Percentiles rank a stretch among this genome's conserved stretches.
phyloP scores from a whole-genome alignment of 2,329 filamentous ascomycete species.

The Sporothrix curviconia region DNA sequence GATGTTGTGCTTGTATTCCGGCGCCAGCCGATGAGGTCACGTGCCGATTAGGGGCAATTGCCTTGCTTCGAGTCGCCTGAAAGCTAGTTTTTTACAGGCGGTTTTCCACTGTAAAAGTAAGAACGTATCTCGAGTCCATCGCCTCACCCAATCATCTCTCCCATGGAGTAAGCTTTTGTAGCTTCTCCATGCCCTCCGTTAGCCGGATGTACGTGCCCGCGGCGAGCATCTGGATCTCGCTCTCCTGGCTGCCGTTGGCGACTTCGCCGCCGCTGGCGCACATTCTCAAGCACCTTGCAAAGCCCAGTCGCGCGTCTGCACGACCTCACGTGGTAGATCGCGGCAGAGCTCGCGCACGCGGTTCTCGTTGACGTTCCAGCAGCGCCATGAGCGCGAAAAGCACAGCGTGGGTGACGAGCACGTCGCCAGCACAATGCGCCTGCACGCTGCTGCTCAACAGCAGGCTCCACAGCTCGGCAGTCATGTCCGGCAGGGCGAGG shows the following conservation, averaged over 20 bases:
- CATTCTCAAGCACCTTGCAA: slow-evolving; percentile 63
- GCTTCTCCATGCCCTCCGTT: slow-evolving; percentile 73
- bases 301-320: slow-evolving; percentile 83
- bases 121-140: too few species aligned
- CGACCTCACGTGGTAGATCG: slow-evolving; percentile 65
- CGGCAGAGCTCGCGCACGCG: slow-evolving; percentile 67
- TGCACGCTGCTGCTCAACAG: slow-evolving; percentile 59
- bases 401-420: slow-evolving; percentile 60
- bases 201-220: slow-evolving; percentile 72
- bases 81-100: not conserved
- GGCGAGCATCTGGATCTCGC: slow-evolving; percentile 69
- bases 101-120: not conserved
- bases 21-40: slow-evolving; percentile 8
- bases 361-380: slow-evolving; percentile 71
- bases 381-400: slow-evolving; percentile 73
- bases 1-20: not conserved
- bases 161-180: slow-evolving; percentile 72
- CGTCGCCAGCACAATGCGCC: slow-evolving; percentile 51
- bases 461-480: slow-evolving; percentile 76
- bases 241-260: slow-evolving; percentile 59
- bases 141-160: slow-evolving; percentile 47
- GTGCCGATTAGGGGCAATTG: not conserved
- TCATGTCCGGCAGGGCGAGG: slow-evolving; percentile 69
- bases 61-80: not conserved
- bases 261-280: slow-evolving; percentile 41